Conservation (phyloP, 768 basidiomycete species). For the Auriscalpium vulgare region DNA sequence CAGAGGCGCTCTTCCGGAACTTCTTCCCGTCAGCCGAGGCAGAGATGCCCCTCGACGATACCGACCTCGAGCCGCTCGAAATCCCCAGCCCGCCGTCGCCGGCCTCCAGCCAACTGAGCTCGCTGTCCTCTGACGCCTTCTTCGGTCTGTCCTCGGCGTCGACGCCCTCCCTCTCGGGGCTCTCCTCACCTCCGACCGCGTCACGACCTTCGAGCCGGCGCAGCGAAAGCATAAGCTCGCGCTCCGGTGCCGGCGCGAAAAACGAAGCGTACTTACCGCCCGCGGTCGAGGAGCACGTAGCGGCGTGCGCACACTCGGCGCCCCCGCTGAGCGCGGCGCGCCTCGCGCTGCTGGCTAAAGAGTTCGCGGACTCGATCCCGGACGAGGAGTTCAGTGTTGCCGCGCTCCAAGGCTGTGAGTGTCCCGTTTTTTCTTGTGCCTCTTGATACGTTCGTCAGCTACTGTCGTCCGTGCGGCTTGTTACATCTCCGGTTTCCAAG, state of each 20-base stretch:
- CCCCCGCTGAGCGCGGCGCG: slow-evolving; percentile 58
- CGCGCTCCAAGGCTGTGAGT: slow-evolving; percentile 84
- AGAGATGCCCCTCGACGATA: slow-evolving; percentile 28
- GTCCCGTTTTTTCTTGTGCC: slow-evolving; percentile 9
- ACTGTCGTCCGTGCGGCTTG: slow-evolving; percentile 5
- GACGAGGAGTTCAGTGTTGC: slow-evolving; percentile 86
- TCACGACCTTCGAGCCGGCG: slow-evolving; percentile 13
- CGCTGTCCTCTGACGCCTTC: slow-evolving; percentile 38
- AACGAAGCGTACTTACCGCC: slow-evolving; percentile 49
- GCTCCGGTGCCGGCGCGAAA: slow-evolving; percentile 14
- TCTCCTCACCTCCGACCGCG: slow-evolving; percentile 11
- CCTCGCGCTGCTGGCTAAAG: slow-evolving; percentile 61
- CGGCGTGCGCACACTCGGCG: slow-evolving; percentile 51
- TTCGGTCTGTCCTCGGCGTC: slow-evolving; percentile 31
- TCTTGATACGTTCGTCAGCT: slow-evolving; percentile 16
- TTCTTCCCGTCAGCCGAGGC: slow-evolving; percentile 78
- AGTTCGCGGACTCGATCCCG: slow-evolving; percentile 76
- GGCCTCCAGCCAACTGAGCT: slow-evolving; percentile 37
- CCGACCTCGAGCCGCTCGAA: slow-evolving; percentile 41
- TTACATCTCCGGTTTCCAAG: slow-evolving; percentile 8
- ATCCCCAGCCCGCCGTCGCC: slow-evolving; percentile 31
- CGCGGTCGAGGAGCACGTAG: slow-evolving; percentile 51
- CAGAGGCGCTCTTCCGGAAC: slow-evolving; percentile 80
- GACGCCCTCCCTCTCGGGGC: slow-evolving; percentile 19
- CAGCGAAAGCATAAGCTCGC: slow-evolving; percentile 11